Percentiles rank a stretch among this genome's conserved stretches.
Evolutionary conservation across 225 moss, liverwort and hornwort genomes (phyloP).

Genomic region (Bryum argenteum): DNA sequence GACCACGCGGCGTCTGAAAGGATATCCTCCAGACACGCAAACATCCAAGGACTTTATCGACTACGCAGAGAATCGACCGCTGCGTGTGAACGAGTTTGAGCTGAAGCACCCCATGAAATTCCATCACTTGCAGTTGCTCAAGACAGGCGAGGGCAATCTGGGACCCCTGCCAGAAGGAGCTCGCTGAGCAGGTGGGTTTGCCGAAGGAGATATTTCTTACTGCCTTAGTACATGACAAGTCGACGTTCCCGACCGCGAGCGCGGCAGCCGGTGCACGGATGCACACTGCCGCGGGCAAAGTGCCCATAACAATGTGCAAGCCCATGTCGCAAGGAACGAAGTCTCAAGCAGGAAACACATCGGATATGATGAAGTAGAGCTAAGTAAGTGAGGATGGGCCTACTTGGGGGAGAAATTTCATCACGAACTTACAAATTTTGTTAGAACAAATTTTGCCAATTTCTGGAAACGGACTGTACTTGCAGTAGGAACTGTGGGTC

Average conservation of each 20-base stretch:
- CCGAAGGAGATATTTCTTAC: background rate
- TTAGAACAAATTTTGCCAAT: background rate
- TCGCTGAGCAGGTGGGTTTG: slow-evolving; percentile 14
- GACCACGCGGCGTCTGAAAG: slow-evolving; percentile 62
- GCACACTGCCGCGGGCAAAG: background rate
- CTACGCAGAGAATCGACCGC: slow-evolving; percentile 73
- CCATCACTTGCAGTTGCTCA: slow-evolving; percentile 69
- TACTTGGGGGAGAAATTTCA: background rate
- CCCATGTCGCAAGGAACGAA: too few relatives aligned
- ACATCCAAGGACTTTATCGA: slow-evolving; percentile 74
- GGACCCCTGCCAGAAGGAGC: slow-evolving; percentile 51
- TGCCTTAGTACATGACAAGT: background rate
- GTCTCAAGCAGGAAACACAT: too few relatives aligned
- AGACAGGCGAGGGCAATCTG: slow-evolving; percentile 43
- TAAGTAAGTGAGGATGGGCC: background rate
- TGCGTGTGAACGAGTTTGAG: slow-evolving; percentile 84
- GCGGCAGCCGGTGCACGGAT: background rate
- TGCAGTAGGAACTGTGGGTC: background rate
- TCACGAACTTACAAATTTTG: background rate
- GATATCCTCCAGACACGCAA: slow-evolving; percentile 64
- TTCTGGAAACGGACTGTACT: background rate
- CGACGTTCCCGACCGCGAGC: background rate
- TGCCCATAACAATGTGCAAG: too few relatives aligned
- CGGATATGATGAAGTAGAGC: too few relatives aligned
- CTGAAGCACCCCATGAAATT: slow-evolving; percentile 80